A percentile compares a stretch with the other conserved stretches of the same genome.
Conservation (phyloP, 2,329 filamentous ascomycete species). For the Verticillium nonalfalfae region DNA sequence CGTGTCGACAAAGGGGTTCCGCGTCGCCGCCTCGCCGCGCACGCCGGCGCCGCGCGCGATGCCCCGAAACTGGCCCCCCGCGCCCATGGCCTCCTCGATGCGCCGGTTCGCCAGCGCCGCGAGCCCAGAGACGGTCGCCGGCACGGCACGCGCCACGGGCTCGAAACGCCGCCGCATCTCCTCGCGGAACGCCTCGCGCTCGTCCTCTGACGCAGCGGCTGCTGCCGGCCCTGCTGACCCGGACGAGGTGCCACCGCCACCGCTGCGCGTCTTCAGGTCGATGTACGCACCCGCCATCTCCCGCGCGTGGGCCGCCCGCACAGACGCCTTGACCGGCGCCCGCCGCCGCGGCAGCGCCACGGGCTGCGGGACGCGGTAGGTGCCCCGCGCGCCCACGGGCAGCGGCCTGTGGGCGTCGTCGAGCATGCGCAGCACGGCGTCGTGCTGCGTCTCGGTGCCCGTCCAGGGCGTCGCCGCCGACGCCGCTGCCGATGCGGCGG, state of each 20-base stretch:
- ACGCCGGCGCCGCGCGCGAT: conserved; percentile 68
- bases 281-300: conserved; percentile 51
- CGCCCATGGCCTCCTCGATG: conserved; percentile 87
- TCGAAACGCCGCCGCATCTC: conserved; percentile 78
- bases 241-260: conserved; percentile 11
- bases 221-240: too few species aligned
- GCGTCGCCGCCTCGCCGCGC: conserved; percentile 74
- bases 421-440: conserved; percentile 78
- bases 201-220: conserved; percentile 40
- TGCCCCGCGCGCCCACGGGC: conserved; percentile 38
- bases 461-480: conserved; percentile 72
- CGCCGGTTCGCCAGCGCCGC: conserved; percentile 80
- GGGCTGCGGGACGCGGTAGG: conserved; percentile 35
- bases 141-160: conserved; percentile 65
- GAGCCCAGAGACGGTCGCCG: conserved; percentile 71
- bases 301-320: conserved; percentile 45
- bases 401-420: conserved; percentile 73
- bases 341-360: conserved; percentile 43
- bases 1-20: conserved; percentile 87
- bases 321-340: conserved; percentile 31
- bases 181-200: conserved; percentile 63
- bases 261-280: conserved; percentile 29
- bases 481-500: conserved; percentile 25
- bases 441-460: conserved; percentile 66
- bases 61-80: conserved; percentile 78